Conservation (phyloP, 495 filamentous ascomycete genomes). For the Aspergillus coremiiformis region DNA sequence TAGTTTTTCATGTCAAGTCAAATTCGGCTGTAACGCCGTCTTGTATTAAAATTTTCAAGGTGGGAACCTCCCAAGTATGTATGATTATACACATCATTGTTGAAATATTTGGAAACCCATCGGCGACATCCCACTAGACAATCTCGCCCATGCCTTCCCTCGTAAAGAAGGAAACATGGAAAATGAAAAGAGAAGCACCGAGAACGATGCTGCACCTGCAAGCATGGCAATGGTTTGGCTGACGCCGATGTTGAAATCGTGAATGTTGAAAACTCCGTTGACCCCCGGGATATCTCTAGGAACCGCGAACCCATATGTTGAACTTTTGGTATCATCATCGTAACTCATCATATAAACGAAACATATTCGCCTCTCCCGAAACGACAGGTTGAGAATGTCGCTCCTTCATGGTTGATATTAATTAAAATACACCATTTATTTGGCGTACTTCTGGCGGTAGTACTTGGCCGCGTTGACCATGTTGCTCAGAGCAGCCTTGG, state of each 20-base stretch:
- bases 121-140: conserved; percentile 12
- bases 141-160: conserved; percentile 10
- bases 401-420: conserved; percentile 21
- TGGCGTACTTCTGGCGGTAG: conserved; percentile 81
- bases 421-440: conserved; percentile 32
- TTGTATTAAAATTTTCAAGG: conserved; percentile 7
- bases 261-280: conserved; percentile 49
- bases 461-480: conserved; percentile 95
- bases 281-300: conserved; percentile 39
- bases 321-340: conserved; percentile 49
- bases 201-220: conserved; percentile 24
- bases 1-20: neutral
- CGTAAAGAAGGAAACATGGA: conserved; percentile 5
- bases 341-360: conserved; percentile 38
- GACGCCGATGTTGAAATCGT: conserved; percentile 59
- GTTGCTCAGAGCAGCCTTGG: conserved; percentile 82
- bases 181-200: neutral
- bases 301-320: conserved; percentile 43
- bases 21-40: neutral
- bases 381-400: conserved; percentile 40
- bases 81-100: conserved; percentile 20
- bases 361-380: conserved; percentile 21
- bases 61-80: conserved; percentile 10
- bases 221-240: conserved; percentile 24
- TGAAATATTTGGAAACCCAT: conserved; percentile 21